Percentiles rank a stretch among this genome's conserved stretches.
Evolutionary conservation across 1,284 basidiomycete species (phyloP).

Genomic region (Sporisorium exsertum): DNA sequence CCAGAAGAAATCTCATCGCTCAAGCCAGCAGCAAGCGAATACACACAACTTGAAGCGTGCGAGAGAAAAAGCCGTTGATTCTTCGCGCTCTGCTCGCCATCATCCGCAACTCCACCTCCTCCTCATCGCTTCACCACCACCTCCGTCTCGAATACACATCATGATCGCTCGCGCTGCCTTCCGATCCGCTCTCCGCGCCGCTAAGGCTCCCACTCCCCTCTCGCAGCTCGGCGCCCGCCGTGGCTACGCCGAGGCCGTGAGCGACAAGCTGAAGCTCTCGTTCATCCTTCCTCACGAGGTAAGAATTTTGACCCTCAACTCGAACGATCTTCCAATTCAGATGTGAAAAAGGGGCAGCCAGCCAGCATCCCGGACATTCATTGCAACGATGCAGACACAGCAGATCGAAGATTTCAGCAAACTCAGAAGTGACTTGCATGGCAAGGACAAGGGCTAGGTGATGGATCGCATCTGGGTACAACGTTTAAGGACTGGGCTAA

Average conservation of each 20-base stretch:
- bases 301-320: no score
- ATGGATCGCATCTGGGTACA: no score
- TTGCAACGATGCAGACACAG: neutral
- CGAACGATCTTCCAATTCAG: no score
- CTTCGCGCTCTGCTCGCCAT: constrained; percentile 16
- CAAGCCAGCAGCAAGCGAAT: constrained; percentile 26
- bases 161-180: constrained; percentile 49
- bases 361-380: no score
- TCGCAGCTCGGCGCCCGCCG: constrained; percentile 58
- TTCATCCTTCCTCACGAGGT: constrained; percentile 63
- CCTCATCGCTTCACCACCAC: neutral
- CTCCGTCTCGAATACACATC: neutral
- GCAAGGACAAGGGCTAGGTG: no score
- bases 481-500: no score
- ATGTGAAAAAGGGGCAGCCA: no score
- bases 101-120: constrained; percentile 4
- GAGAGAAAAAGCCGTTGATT: constrained; percentile 20
- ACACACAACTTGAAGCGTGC: constrained; percentile 26
- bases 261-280: constrained; percentile 67
- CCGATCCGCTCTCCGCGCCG: constrained; percentile 42
- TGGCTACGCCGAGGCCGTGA: constrained; percentile 68
- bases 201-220: constrained; percentile 40
- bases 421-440: no score
- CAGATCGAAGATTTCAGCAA: neutral
- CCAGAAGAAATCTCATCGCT: constrained; percentile 29